Conservation (phyloP, 352 stramenopile species). For the Pythium rhizo-oryzae region DNA sequence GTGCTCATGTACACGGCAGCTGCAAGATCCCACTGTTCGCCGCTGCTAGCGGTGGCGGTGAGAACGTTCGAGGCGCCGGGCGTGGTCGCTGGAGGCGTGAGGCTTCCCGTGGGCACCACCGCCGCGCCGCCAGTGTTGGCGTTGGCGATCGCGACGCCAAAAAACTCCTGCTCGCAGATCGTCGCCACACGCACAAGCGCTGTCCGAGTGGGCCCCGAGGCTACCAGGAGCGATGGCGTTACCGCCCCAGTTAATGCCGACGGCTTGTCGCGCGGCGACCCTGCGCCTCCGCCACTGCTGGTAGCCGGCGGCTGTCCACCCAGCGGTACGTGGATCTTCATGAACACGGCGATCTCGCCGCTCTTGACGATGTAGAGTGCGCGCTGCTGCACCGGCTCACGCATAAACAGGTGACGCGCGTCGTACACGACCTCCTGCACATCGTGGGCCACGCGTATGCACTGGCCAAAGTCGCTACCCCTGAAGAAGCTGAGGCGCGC, state of each 20-base stretch:
- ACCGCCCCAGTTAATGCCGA: no score
- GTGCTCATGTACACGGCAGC: slow-evolving; percentile 66
- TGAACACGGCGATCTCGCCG: slow-evolving; percentile 70
- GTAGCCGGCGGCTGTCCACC: no score
- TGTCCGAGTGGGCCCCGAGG: slow-evolving; percentile 20
- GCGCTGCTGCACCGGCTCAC: slow-evolving; percentile 46
- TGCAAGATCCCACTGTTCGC: slow-evolving; percentile 30
- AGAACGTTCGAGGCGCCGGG: no score
- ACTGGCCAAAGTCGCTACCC: slow-evolving; percentile 62
- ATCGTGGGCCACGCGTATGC: slow-evolving; percentile 76
- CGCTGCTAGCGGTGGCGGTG: no score
- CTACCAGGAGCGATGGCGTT: no score
- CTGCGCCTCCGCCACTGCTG: no score
- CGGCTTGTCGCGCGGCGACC: not conserved
- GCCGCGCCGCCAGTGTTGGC: slow-evolving; percentile 29
- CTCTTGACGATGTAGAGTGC: slow-evolving; percentile 73
- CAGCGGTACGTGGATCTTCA: slow-evolving; percentile 24
- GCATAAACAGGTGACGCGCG: slow-evolving; percentile 61
- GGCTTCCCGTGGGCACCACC: not conserved
- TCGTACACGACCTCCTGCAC: slow-evolving; percentile 59
- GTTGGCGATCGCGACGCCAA: slow-evolving; percentile 51
- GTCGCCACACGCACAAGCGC: slow-evolving; percentile 70
- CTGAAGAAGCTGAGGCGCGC: slow-evolving; percentile 58
- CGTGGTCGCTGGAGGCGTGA: no score
- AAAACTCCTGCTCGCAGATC: slow-evolving; percentile 73